Percentiles rank a stretch among this genome's conserved stretches.
These are phyloP conservation scores for Ustilago trichophora DNA, from an alignment of 1,284 basidiomycete genomes.

Conservation along the genomic window DNA sequence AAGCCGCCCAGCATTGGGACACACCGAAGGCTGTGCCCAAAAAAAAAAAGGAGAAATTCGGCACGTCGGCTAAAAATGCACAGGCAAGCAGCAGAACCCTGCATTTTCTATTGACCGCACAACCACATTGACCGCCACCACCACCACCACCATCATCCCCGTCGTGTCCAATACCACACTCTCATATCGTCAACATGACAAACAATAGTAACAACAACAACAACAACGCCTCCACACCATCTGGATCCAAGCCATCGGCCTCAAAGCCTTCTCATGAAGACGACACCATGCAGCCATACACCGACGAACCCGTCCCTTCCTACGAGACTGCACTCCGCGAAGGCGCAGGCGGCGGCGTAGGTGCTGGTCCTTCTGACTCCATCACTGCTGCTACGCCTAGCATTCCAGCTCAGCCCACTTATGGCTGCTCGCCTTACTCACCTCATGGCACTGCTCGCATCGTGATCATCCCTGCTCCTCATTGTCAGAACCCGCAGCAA, in stretches of 20 bases:
- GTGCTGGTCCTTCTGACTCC: slow-evolving; percentile 14
- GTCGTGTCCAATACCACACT: not conserved
- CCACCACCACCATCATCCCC: not conserved
- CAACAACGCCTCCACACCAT: too few relatives aligned
- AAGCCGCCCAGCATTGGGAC: too few relatives aligned
- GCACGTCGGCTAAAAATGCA: too few relatives aligned
- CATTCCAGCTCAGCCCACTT: slow-evolving; percentile 4
- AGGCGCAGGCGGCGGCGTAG: slow-evolving; percentile 28
- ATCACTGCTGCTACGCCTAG: not conserved
- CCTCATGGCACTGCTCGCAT: slow-evolving; percentile 31
- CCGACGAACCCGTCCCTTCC: slow-evolving; percentile 41
- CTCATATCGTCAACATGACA: too few relatives aligned
- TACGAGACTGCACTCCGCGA: slow-evolving; percentile 41
- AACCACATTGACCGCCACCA: too few relatives aligned
- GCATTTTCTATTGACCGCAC: too few relatives aligned
- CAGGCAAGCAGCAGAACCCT: too few relatives aligned
- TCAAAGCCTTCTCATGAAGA: not conserved
- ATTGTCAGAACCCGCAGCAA: slow-evolving; percentile 6
- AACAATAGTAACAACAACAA: too few relatives aligned
- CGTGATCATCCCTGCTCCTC: slow-evolving; percentile 38
- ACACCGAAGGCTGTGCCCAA: too few relatives aligned
- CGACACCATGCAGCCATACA: not conserved
- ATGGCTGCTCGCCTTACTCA: slow-evolving; percentile 40
- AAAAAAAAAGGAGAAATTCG: too few relatives aligned
- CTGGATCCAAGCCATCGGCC: slow-evolving; percentile 1